A percentile compares a stretch with the other conserved stretches of the same genome.
Conservation (phyloP, 208 protist genomes). For the Tritrichomonas musculus region DNA sequence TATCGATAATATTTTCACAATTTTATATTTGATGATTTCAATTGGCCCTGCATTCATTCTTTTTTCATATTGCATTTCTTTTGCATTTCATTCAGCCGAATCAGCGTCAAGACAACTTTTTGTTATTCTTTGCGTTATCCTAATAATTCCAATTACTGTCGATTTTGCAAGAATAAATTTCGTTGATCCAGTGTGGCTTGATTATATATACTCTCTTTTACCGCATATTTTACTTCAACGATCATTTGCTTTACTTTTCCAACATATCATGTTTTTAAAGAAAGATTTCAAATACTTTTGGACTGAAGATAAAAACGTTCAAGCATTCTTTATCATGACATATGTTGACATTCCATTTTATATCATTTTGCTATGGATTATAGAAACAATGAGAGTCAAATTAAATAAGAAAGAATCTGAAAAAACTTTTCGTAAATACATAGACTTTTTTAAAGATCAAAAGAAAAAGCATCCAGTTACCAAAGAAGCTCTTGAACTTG, state of each 20-base stretch:
- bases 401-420: not conserved
- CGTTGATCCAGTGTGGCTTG: not conserved
- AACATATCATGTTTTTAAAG: not conserved
- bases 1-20: not conserved
- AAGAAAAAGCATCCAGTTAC: not conserved
- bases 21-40: not conserved
- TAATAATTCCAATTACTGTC: not conserved
- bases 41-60: not conserved
- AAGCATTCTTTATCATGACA: not conserved
- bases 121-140: not conserved
- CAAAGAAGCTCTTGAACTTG: not conserved
- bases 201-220: not conserved
- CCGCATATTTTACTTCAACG: not conserved
- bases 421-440: not conserved
- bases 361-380: not conserved
- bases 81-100: not conserved
- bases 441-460: not conserved
- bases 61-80: not conserved
- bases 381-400: not conserved
- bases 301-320: not conserved
- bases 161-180: not conserved
- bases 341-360: not conserved
- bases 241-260: not conserved
- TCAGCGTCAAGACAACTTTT: not conserved
- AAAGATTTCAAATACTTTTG: not conserved